A percentile compares a stretch with the other conserved stretches of the same genome.
Evolutionary conservation across 257 asterid species (phyloP).

Genomic region (Oldenlandia corymbosa): DNA sequence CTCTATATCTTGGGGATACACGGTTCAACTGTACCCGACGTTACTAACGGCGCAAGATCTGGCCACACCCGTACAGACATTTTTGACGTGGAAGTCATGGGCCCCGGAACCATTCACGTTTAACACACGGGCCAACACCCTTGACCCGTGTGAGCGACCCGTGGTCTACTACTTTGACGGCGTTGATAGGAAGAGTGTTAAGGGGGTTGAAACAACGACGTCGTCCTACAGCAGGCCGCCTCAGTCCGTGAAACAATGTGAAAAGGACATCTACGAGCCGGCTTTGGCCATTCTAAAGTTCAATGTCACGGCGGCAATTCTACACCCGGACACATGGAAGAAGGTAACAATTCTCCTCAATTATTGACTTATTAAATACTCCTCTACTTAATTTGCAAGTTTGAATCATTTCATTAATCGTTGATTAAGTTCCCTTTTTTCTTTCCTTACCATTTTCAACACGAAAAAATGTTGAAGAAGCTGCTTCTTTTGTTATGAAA

Average conservation of each 20-base stretch:
- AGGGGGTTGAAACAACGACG: slow-evolving; percentile 29
- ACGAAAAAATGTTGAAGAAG: too few relatives aligned
- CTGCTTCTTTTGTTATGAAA: too few relatives aligned
- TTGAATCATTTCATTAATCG: too few relatives aligned
- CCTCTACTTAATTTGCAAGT: too few relatives aligned
- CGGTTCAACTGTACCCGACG: slow-evolving; percentile 51
- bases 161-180: slow-evolving; percentile 34
- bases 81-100: slow-evolving; percentile 63
- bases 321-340: slow-evolving; percentile 45
- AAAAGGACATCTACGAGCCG: slow-evolving; percentile 16
- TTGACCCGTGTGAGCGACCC: slow-evolving; percentile 55
- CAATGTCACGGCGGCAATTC: slow-evolving; percentile 39
- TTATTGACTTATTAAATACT: neutral
- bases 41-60: slow-evolving; percentile 36
- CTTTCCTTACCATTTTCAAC: too few relatives aligned
- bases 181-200: slow-evolving; percentile 16
- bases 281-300: slow-evolving; percentile 39
- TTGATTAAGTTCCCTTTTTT: too few relatives aligned
- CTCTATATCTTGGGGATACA: slow-evolving; percentile 74
- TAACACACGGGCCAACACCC: slow-evolving; percentile 40
- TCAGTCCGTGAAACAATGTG: slow-evolving; percentile 24
- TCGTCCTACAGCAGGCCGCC: slow-evolving; percentile 36
- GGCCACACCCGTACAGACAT: slow-evolving; percentile 62
- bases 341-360: slow-evolving; percentile 39
- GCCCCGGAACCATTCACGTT: slow-evolving; percentile 51